Base-by-base conservation (phyloP, 2,329 filamentous ascomycete genomes). In the Colletotrichum lupini region DNA sequence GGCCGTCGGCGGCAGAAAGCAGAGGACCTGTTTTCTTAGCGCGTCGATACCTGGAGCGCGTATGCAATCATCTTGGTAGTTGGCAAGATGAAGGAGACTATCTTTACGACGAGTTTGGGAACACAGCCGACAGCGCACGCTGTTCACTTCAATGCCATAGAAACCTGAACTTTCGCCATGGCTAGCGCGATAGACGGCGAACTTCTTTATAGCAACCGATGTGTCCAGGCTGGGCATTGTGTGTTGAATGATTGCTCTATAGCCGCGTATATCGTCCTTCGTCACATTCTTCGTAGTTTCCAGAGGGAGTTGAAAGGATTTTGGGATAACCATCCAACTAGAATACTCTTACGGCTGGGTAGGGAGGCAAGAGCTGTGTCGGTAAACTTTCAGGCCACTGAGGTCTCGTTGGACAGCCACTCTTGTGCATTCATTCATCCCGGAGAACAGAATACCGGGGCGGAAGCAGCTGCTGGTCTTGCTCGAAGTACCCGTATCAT, bases 1-100 rank as follows among this genome's bases (percentile, higher is more conserved):
- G 86, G 88, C 16, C 86, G 87, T 72, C 87, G 85, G 74, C 88
- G 93, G 75, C 90, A 92, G 77, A 91, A 86, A 78, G 93, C 93
- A 0, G 92, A 94, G 77, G 93, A 95, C 82, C 85, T 93, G 75
- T 95, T 95, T 79, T 86, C 87, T 74, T 95, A 81, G 68, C 26
- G 49, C 12, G 26, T 53, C 30, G 26, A 35, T 1, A 8, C 6
- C 7, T 26, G n/a, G 22, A 24, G 26, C 14, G 28, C 19, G 19
- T 28, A 8, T 12, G n/a, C 28, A 35, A 55, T 37, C 14, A 37
- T 37, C 8, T 12, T 35, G 12, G 46, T 16, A 7, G 37, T 42
- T 35, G 7, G 19, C 30, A 24, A 9, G 16, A 37, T 6, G 12
- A n/a, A 1, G 4, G n/a, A 12, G 12, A 2, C 16, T 2, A 8